Conservation (phyloP, 768 basidiomycete genomes). For the Daedalea quercina region DNA sequence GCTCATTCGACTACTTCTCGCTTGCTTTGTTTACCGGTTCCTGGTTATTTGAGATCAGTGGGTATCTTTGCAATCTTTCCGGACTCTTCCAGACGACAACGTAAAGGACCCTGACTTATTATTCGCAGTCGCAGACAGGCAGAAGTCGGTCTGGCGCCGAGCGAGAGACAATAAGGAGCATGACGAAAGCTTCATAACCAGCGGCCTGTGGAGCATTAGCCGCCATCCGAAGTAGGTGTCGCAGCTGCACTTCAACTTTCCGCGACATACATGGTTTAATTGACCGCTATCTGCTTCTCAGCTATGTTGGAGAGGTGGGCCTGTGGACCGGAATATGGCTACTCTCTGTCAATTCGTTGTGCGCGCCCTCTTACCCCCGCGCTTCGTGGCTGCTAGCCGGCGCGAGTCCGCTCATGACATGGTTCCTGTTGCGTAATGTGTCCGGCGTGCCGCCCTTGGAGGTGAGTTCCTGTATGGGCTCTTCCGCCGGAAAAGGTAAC, state of each 20-base stretch:
- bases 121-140: conserved; percentile 43
- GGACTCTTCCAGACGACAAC: neutral
- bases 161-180: conserved; percentile 58
- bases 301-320: conserved; percentile 68
- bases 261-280: neutral
- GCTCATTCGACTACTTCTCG: conserved; percentile 46
- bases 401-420: conserved; percentile 58
- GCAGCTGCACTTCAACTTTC: neutral
- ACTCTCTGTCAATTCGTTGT: conserved; percentile 43
- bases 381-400: conserved; percentile 40
- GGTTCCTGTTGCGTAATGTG: conserved; percentile 50
- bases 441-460: conserved; percentile 74
- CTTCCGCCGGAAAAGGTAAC: neutral
- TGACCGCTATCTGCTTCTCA: conserved; percentile 20
- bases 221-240: conserved; percentile 65
- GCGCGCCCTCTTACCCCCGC: conserved; percentile 37
- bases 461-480: conserved; percentile 16
- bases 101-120: neutral
- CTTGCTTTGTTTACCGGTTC: conserved; percentile 48
- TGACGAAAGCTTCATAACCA: conserved; percentile 62
- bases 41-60: conserved; percentile 49
- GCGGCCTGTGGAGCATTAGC: conserved; percentile 60
- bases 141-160: conserved; percentile 58
- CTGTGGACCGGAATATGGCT: conserved; percentile 65
- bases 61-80: neutral